Conservation (phyloP, 805 yeast genomes). For the Komagataella kurtzmanii region DNA sequence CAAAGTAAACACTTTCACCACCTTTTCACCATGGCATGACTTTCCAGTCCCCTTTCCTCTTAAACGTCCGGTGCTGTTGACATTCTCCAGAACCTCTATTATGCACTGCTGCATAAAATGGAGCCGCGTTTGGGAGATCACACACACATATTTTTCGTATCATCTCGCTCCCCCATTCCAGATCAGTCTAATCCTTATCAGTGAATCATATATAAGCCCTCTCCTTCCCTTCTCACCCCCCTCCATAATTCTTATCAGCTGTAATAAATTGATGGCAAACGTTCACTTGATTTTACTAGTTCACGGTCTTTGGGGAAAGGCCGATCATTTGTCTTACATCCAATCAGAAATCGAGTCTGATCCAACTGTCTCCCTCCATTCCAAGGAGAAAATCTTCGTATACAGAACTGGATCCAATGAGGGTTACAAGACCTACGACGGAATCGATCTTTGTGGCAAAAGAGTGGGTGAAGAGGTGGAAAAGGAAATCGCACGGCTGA, state of each 20-base stretch:
- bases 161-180: not conserved
- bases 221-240: not conserved
- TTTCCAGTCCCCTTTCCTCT: not conserved
- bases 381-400: constrained; percentile 20
- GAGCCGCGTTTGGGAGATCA: not conserved
- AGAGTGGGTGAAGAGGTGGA: constrained; percentile 60
- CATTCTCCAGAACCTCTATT: not conserved
- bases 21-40: not conserved
- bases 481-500: constrained; percentile 17
- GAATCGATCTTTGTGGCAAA: constrained; percentile 74
- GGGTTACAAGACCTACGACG: constrained; percentile 75
- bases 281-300: not conserved
- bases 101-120: not conserved
- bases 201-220: not conserved
- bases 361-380: constrained; percentile 13
- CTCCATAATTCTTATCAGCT: not conserved
- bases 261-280: not conserved
- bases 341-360: constrained; percentile 27
- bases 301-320: constrained; percentile 65
- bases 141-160: not conserved
- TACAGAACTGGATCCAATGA: constrained; percentile 46
- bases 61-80: not conserved
- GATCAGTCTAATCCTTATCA: not conserved
- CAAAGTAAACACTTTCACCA: no score
- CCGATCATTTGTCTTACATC: constrained; percentile 52